Evolutionary conservation across 352 stramenopile genomes (phyloP), one percentile per base, ranked within the genome.

Genomic region (Globisporangium spinosum): DNA sequence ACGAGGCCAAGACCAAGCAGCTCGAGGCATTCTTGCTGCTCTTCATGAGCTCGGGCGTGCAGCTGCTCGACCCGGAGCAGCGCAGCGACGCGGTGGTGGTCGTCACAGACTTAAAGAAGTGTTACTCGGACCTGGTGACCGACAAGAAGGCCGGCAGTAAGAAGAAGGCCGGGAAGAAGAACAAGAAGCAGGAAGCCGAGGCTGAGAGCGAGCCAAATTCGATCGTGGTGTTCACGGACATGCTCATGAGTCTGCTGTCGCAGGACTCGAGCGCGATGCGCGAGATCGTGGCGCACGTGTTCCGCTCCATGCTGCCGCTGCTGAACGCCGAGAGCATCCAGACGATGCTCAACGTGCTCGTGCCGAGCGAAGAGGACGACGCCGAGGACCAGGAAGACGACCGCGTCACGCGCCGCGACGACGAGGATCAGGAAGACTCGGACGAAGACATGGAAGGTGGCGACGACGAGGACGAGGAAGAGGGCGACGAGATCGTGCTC

Each of bases 241-340:
- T 94, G 77, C 70, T 96, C 55, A 68, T 96, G 74, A 91, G 84
- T 78, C 68, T 94, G 70, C 73, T 96, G 43, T 83, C 88, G 27
- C 84, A 93, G 61, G 82, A 94, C 67, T 96, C 88, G 67, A 91
- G 85, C 61, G 85, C 86, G 40, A 78, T 96, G 74, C 88, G 88
- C 60, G 87, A 93, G 34, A 90, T 96, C 34, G 88, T 96, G 22
- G 87, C 74, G 20, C 80, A 93, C 66, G 88, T 89, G 13, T 96
- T 96, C 77, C 80, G 81, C 17, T 88, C 77, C 53, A 69, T 96
- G 57, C 72, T 91, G 65, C 81, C 85, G 38, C 73, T 94, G 47
- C 72, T 94, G 25, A 90, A 78, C 27, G 65, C 65, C 12, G 67
- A 73, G 8, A 90, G 85, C 70, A 60, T 96, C 61, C 75, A 84